Percentiles rank a stretch among this genome's conserved stretches.
Conservation (phyloP, 2,329 filamentous ascomycete species). For the Balansia obtecta region DNA sequence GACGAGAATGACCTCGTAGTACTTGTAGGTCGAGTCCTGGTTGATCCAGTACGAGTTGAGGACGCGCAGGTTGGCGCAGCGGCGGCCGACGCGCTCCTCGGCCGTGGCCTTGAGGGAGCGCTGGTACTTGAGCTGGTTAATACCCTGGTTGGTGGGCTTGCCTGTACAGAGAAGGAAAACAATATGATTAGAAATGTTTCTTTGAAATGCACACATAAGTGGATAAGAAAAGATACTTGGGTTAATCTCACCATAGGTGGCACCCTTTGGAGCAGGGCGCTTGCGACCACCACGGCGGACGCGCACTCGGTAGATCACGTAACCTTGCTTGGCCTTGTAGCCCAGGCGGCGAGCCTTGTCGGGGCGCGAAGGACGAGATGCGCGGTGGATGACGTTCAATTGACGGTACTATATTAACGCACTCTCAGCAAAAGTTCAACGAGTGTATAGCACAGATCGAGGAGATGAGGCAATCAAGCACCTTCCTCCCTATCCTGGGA, state of each 20-base stretch:
- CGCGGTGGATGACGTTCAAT: constrained; percentile 99
- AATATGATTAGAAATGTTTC: not conserved
- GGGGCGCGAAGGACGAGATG: constrained; percentile 92
- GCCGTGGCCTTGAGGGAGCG: constrained; percentile 94
- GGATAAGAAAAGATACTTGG: not conserved
- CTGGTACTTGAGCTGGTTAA: constrained; percentile 99
- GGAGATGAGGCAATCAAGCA: not conserved
- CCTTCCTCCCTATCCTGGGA: not conserved
- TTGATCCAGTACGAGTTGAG: constrained; percentile 99
- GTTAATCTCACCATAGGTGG: constrained; percentile 70
- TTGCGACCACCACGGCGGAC: constrained; percentile 98
- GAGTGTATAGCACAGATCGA: constrained; percentile 73
- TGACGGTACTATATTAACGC: constrained; percentile 99
- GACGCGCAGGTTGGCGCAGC: constrained; percentile 97
- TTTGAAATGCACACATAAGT: no score
- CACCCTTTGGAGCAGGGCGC: constrained; percentile 91
- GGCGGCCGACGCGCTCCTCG: constrained; percentile 98
- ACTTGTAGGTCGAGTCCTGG: constrained; percentile 99
- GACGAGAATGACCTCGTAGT: constrained; percentile 99
- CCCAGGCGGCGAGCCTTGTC: constrained; percentile 99
- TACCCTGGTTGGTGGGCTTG: constrained; percentile 99
- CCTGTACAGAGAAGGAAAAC: constrained; percentile 38
- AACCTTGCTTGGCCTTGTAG: constrained; percentile 99
- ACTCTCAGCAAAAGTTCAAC: constrained; percentile 99
- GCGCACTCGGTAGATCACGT: constrained; percentile 99